phyloP scores from a whole-genome alignment of 2,329 filamentous ascomycete species.

The Colletotrichum tofieldiae region DNA sequence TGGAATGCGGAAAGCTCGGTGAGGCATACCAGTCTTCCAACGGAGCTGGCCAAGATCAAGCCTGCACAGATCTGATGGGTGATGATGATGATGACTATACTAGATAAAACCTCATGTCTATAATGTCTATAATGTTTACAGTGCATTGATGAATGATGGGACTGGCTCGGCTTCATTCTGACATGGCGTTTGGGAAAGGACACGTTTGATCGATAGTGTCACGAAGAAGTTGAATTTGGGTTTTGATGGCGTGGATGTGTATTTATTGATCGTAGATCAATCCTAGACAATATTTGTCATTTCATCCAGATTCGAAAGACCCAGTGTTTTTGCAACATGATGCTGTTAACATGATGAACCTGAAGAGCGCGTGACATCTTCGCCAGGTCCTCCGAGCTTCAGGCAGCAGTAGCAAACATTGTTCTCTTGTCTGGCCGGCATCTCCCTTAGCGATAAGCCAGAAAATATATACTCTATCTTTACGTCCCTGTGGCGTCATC shows the following conservation, averaged over 20 bases:
- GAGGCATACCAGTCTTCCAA: conserved; percentile 36
- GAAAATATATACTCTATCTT: too few species aligned
- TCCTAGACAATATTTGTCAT: neutral
- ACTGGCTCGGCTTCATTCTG: conserved; percentile 9
- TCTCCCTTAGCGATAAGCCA: too few species aligned
- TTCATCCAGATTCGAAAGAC: rapidly evolving
- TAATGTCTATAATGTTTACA: conserved; percentile 27
- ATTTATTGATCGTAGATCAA: neutral
- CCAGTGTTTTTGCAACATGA: too few species aligned
- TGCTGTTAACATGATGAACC: too few species aligned
- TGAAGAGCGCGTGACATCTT: too few species aligned
- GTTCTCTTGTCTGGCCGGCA: too few species aligned
- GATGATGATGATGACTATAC: neutral
- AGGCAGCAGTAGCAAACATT: too few species aligned
- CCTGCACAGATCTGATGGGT: conserved; percentile 25
- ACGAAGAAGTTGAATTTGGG: neutral
- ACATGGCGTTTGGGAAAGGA: conserved; percentile 13
- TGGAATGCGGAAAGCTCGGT: conserved; percentile 18
- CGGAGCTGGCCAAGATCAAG: conserved; percentile 32
- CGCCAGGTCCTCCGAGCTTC: too few species aligned
- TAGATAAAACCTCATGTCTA: conserved; percentile 1
- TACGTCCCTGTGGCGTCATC: too few species aligned
- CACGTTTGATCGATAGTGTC: neutral
- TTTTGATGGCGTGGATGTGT: neutral
- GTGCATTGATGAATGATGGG: conserved; percentile 26